Conservation (phyloP, 257 asterid genomes). For the Plectranthus barbatus region DNA sequence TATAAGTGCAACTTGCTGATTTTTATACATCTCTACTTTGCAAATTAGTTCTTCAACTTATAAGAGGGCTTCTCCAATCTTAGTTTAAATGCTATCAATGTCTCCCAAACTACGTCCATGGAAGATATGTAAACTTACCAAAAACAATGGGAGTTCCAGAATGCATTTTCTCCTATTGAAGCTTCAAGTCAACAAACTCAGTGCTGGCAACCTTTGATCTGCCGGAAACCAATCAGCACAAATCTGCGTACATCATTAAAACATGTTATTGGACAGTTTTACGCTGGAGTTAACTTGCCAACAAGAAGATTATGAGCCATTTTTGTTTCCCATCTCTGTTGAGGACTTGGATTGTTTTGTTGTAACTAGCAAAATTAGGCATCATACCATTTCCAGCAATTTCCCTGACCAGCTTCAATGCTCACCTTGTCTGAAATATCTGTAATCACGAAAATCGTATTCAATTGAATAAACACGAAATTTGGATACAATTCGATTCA, state of each 20-base stretch:
- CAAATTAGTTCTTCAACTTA: not conserved
- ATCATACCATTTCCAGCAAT: constrained; percentile 51
- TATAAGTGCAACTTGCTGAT: not conserved
- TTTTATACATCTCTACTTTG: not conserved
- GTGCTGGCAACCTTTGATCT: not conserved
- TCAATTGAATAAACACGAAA: too few relatives aligned
- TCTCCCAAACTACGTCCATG: not conserved
- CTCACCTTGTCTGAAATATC: too few relatives aligned
- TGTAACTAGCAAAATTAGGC: constrained; percentile 61
- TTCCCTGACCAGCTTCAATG: constrained; percentile 45
- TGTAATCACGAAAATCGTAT: too few relatives aligned
- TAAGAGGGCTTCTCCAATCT: not conserved
- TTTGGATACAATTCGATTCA: too few relatives aligned
- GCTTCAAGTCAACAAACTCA: not conserved
- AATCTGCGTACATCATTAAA: constrained; percentile 16
- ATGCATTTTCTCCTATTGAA: not conserved
- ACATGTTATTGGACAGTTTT: constrained; percentile 25
- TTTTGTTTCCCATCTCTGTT: constrained; percentile 43
- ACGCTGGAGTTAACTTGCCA: constrained; percentile 48
- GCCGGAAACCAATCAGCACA: not conserved
- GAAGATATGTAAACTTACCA: constrained; percentile 1
- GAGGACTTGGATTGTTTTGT: constrained; percentile 50
- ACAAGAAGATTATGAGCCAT: constrained; percentile 33
- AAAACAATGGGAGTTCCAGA: not conserved
- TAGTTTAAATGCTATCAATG: not conserved